A percentile compares a stretch with the other conserved stretches of the same genome.
Conservation (phyloP, 2,329 filamentous ascomycete species). For the Cercospora zeae-maydis region DNA sequence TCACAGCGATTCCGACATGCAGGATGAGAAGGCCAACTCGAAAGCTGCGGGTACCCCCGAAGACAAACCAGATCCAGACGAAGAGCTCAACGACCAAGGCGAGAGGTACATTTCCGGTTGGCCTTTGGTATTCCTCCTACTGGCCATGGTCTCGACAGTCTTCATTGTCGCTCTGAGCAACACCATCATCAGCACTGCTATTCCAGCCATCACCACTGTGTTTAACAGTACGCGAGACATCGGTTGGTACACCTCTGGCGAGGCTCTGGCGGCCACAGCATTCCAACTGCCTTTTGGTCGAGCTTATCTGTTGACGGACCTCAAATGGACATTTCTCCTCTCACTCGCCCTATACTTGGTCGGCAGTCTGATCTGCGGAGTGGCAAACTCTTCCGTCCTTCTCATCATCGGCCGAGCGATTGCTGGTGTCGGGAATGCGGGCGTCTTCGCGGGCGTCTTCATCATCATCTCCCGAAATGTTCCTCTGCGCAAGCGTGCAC, state of each 20-base stretch:
- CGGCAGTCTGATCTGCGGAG: conserved; percentile 50
- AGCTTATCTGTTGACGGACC: conserved; percentile 40
- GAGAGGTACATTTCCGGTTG: not conserved
- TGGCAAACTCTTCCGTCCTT: conserved; percentile 47
- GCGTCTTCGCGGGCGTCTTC: conserved; percentile 45
- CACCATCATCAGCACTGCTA: conserved; percentile 44
- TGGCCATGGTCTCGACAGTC: conserved; percentile 10
- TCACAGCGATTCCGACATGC: not conserved
- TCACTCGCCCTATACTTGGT: conserved; percentile 44
- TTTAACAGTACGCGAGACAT: conserved; percentile 46
- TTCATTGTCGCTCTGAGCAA: conserved; percentile 26
- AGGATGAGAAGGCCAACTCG: not conserved
- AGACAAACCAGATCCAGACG: not conserved
- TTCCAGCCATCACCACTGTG: conserved; percentile 47
- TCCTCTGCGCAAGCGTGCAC: conserved; percentile 20
- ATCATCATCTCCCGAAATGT: conserved; percentile 23
- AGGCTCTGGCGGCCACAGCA: conserved; percentile 43
- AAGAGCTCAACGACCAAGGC: not conserved
- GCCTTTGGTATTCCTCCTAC: not conserved
- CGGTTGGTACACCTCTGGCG: conserved; percentile 48
- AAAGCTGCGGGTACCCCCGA: not conserved
- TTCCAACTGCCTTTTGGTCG: conserved; percentile 45
- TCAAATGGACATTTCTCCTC: conserved; percentile 44
- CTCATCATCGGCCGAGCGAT: conserved; percentile 52
- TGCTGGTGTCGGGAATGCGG: conserved; percentile 54